Percentiles rank a stretch among this genome's conserved stretches.
These are phyloP conservation scores for Lyophyllum atratum DNA, from an alignment of 768 basidiomycete species.

Conservation along the genomic window DNA sequence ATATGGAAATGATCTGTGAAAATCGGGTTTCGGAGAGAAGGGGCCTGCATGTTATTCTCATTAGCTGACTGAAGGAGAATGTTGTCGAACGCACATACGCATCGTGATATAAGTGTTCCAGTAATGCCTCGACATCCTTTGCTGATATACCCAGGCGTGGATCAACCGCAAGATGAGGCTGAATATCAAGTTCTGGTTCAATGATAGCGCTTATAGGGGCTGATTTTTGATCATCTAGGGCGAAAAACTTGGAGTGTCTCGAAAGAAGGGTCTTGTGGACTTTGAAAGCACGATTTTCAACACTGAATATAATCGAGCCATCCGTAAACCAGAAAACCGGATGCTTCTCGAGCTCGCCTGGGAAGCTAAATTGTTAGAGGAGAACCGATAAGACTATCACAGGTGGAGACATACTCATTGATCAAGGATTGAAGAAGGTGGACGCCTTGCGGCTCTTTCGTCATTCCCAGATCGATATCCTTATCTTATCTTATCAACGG, in stretches of 20 bases:
- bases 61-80: not conserved
- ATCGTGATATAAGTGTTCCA: constrained; percentile 71
- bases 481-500: not conserved
- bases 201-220: not conserved
- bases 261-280: constrained; percentile 55
- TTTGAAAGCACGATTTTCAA: constrained; percentile 50
- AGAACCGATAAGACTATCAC: not conserved
- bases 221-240: not conserved
- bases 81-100: constrained; percentile 44
- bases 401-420: not conserved
- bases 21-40: constrained; percentile 46
- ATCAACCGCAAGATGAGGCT: constrained; percentile 32
- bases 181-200: not conserved
- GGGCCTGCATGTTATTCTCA: constrained; percentile 37
- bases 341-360: constrained; percentile 28
- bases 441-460: not conserved
- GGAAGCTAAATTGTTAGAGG: not conserved
- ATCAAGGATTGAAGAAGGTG: not conserved
- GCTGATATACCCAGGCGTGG: constrained; percentile 36
- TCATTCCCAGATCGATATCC: not conserved
- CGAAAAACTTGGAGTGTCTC: constrained; percentile 49
- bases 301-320: constrained; percentile 55
- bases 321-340: constrained; percentile 68
- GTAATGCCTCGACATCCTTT: constrained; percentile 54
- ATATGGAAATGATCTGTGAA: constrained; percentile 47